phyloP scores from a whole-genome alignment of 1,284 basidiomycete genomes.

The Pseudozyma sp. region DNA sequence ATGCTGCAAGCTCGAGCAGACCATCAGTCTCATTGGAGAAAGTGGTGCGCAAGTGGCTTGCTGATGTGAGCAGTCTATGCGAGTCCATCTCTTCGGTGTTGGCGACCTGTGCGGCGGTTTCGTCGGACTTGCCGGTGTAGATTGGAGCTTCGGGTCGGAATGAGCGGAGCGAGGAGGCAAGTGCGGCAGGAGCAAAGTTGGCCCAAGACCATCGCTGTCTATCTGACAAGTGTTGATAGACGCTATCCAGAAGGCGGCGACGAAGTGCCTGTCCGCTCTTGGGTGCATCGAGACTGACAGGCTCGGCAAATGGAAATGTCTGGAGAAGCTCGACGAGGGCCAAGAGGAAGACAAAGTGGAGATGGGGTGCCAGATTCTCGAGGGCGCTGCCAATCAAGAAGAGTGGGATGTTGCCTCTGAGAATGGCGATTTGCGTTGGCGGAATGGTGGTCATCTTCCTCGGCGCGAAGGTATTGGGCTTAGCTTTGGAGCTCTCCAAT shows the following conservation, averaged over 20 bases:
- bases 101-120: constrained; percentile 30
- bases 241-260: constrained; percentile 41
- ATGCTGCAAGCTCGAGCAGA: constrained; percentile 39
- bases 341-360: constrained; percentile 54
- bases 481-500: constrained; percentile 17
- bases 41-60: constrained; percentile 39
- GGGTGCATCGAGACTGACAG: constrained; percentile 25
- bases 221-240: constrained; percentile 40
- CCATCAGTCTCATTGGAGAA: constrained; percentile 44
- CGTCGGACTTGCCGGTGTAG: constrained; percentile 29
- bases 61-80: constrained; percentile 35
- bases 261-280: constrained; percentile 49
- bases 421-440: constrained; percentile 52
- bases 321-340: constrained; percentile 51
- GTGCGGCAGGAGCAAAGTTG: constrained; percentile 40
- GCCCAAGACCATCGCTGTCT: constrained; percentile 31
- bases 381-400: constrained; percentile 53
- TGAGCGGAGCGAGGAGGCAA: constrained; percentile 21
- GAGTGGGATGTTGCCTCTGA: constrained; percentile 57
- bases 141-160: constrained; percentile 23
- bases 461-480: constrained; percentile 31
- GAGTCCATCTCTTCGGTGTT: constrained; percentile 45
- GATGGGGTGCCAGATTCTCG: constrained; percentile 41
- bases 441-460: constrained; percentile 38
- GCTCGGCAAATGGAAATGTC: constrained; percentile 58